phyloP scores from a whole-genome alignment of 345 rosid species.

The Eutrema heterophyllum region DNA sequence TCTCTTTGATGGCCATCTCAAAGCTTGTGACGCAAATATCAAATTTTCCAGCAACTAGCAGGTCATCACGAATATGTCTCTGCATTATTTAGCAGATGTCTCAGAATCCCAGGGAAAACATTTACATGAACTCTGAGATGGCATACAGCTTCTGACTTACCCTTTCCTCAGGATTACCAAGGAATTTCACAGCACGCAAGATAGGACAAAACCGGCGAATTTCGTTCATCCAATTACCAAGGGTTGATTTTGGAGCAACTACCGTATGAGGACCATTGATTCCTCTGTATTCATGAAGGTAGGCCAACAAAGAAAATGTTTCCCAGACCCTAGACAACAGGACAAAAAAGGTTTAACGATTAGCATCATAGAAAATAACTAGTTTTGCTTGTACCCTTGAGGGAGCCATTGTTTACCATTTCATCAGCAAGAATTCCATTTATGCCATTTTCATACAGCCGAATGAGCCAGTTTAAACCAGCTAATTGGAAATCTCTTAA shows the following conservation, averaged over 20 bases:
- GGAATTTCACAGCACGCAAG: conserved; percentile 89
- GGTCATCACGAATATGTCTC: conserved; percentile 88
- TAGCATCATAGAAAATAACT: background rate
- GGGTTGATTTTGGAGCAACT: conserved; percentile 99
- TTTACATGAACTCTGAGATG: background rate
- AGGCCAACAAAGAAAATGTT: conserved; percentile 92
- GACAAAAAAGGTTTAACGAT: background rate
- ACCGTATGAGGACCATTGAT: conserved; percentile 99
- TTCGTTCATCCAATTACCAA: conserved; percentile 99
- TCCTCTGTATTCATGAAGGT: conserved; percentile 92
- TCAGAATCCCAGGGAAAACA: background rate
- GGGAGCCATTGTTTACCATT: conserved; percentile 49
- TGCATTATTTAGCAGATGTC: conserved; percentile 28
- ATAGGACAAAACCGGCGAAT: conserved; percentile 94
- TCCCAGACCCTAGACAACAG: conserved; percentile 76
- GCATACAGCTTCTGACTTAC: conserved; percentile 37
- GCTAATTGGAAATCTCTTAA: conserved; percentile 98
- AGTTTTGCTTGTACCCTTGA: background rate
- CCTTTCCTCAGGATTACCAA: conserved; percentile 98
- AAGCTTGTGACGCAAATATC: conserved; percentile 98
- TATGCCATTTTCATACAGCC: conserved; percentile 93
- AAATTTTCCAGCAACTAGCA: conserved; percentile 95
- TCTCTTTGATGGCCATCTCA: conserved; percentile 99
- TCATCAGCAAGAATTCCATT: conserved; percentile 98
- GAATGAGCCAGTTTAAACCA: conserved; percentile 93